Base-by-base conservation (phyloP, 768 basidiomycete species). In the Pleurotus citrinopileatus region DNA sequence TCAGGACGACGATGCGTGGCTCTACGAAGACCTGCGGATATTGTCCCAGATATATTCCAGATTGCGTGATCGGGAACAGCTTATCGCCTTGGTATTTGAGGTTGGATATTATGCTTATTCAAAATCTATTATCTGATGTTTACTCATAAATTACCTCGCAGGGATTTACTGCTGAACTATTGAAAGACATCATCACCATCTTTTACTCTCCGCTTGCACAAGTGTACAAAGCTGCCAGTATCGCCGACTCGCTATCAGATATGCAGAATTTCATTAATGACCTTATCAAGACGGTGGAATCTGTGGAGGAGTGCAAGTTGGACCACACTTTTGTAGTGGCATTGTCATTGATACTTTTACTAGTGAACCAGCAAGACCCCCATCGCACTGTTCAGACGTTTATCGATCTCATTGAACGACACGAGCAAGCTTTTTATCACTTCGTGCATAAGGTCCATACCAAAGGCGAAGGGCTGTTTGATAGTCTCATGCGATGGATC, bases 401-500 rank as follows among this genome's bases (percentile, higher is more conserved):
- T 65, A 93, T 98, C 59, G 84, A 93, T 65, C 84, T 99, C 20
- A 88, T 99, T 27, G 82, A 89, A 63, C 83, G 97, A 12, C 97
- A 99, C 68, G 94, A 98, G 62, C 92, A 95, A 64, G 73, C 93
- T 0, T 98, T 98, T 74, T 99, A 99, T 75, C 78, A 79, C 55
- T 99, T 99, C 65, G 95, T 99, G 23, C 94, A 99, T 81, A 97
- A 96, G 61, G 97, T 99, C 1, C 97, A 99, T 65, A 87, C 93
- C 42, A 98, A 98, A 66, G 97, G 97, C 29, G 89, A 94, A 63
- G 89, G 87, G 19, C 79, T 99, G 10, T 99, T 99, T 67, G 89
- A 94, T 63, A 83, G 80, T 62, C 83, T 99, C 54, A 98, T 98
- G 94, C 81, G 78, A 34, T 99, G 97, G 97, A 89, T 97, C 67